Evolutionary conservation across 768 basidiomycete genomes (phyloP), one percentile per base, ranked within the genome.

Genomic region (Coprinopsis marcescibilis): DNA sequence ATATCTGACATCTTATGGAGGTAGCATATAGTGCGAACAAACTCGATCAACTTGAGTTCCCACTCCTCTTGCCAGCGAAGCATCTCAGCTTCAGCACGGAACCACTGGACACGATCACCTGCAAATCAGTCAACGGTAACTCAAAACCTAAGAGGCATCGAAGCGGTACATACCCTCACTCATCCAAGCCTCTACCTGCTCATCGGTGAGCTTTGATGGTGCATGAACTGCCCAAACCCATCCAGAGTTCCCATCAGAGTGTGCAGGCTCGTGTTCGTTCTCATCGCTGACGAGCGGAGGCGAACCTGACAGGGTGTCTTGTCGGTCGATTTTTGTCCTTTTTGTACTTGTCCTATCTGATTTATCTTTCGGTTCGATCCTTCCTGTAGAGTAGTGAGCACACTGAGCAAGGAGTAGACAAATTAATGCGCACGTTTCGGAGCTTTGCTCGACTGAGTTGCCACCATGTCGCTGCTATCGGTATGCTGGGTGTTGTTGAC

Each of bases 81-180:
- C 46, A 54, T 46, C 8, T 54, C 53, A 5, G 53, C 53, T 26
- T 54, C 52, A 7, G 53, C 45, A 7, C 50, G 42, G 21, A 48
- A 51, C 53, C 53, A 54, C 15, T 54, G 53, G 12, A 54, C 53
- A 35, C 43, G 38, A 48, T 54, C 53, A 27, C 30, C 29, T 45
- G 15, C 35, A 36, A 17, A n/a, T n/a, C n/a, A n/a, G n/a, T n/a
- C n/a, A n/a, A n/a, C n/a, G n/a, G n/a, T n/a, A n/a, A n/a, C n/a
- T 36, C 12, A 10, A 36, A 36, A 7, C 7, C 15, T 17, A 7
- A 36, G 35, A 11, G 19, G 12, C 7, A 36, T 36, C 19, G 35
- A 36, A 17, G 35, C 12, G 35, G 19, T 36, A 36, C 35, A 7
- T 17, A 36, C 35, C 35, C 15, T 36, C 35, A 7, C 15, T 17